Evolutionary conservation across 208 protist species (phyloP).

Genomic region (Naegleria gruberi): DNA sequence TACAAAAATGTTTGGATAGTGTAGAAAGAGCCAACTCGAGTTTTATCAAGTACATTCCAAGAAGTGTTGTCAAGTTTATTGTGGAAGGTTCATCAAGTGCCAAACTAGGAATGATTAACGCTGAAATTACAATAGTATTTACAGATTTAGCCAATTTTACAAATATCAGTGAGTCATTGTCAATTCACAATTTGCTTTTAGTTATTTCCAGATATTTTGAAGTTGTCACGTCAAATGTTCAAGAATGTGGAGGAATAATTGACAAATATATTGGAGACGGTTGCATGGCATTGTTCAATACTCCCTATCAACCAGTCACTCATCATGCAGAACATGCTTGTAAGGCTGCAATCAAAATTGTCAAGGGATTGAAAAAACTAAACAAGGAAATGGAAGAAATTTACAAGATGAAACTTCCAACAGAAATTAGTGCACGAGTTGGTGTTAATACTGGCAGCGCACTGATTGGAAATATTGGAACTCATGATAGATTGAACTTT

Average conservation of each 20-base stretch:
- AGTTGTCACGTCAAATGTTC: not conserved
- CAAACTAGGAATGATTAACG: not conserved
- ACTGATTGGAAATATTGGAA: not conserved
- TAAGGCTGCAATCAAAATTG: not conserved
- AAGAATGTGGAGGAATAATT: not conserved
- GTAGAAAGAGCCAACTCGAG: not conserved
- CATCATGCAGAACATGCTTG: constrained; percentile 7
- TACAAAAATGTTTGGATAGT: not conserved
- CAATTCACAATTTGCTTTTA: not conserved
- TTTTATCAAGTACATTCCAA: constrained; percentile 2
- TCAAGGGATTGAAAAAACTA: not conserved
- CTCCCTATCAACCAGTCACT: not conserved
- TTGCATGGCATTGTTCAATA: constrained; percentile 17
- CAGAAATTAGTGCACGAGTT: not conserved
- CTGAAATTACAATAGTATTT: constrained; percentile 9
- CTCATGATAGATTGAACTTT: not conserved
- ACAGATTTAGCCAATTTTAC: constrained; percentile 14
- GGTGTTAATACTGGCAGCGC: constrained; percentile 14
- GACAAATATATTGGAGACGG: constrained; percentile 22
- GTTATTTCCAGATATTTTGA: not conserved
- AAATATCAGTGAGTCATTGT: not conserved
- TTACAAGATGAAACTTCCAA: not conserved
- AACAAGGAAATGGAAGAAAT: not conserved
- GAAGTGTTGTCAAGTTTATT: not conserved
- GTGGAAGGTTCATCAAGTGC: not conserved